A percentile compares a stretch with the other conserved stretches of the same genome.
Evolutionary conservation across 2,329 filamentous ascomycete species (phyloP).

Genomic region (Aspergillus uvarum): DNA sequence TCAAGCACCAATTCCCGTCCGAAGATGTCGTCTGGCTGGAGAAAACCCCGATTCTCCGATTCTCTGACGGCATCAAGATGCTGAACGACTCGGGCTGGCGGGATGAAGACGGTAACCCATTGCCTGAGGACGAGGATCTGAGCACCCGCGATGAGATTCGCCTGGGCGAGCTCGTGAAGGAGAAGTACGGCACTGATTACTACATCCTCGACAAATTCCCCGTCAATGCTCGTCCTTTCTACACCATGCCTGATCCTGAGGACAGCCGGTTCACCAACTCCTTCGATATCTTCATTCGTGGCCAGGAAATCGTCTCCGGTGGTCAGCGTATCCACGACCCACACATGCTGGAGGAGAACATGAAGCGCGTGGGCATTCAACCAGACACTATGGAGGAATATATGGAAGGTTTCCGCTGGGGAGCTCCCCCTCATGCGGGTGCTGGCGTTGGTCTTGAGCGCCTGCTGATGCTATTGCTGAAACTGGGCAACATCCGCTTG

Average conservation of each 20-base stretch:
- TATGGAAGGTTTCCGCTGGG: constrained; percentile 82
- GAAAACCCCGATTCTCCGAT: constrained; percentile 77
- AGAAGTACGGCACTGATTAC: constrained; percentile 86
- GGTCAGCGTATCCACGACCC: constrained; percentile 90
- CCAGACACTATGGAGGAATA: constrained; percentile 88
- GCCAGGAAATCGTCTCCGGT: constrained; percentile 88
- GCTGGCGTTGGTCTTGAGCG: constrained; percentile 89
- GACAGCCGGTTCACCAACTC: constrained; percentile 79
- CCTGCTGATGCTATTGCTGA: constrained; percentile 79
- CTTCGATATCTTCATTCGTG: constrained; percentile 91
- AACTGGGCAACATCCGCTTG: constrained; percentile 84
- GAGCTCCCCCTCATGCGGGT: constrained; percentile 83
- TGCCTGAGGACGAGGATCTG: constrained; percentile 75
- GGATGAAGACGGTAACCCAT: constrained; percentile 71
- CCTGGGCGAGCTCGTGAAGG: constrained; percentile 77
- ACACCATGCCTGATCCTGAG: constrained; percentile 78
- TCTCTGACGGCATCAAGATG: constrained; percentile 75
- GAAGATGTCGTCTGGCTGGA: constrained; percentile 85
- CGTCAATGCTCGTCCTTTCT: constrained; percentile 78
- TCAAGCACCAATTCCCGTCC: constrained; percentile 82
- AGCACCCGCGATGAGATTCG: constrained; percentile 84
- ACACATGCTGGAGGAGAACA: constrained; percentile 69
- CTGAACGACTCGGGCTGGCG: constrained; percentile 74
- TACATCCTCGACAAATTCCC: constrained; percentile 96
- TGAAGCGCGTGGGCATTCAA: constrained; percentile 72